Conservation (phyloP, 306 rosid species). For the Citrullus colocynthis region DNA sequence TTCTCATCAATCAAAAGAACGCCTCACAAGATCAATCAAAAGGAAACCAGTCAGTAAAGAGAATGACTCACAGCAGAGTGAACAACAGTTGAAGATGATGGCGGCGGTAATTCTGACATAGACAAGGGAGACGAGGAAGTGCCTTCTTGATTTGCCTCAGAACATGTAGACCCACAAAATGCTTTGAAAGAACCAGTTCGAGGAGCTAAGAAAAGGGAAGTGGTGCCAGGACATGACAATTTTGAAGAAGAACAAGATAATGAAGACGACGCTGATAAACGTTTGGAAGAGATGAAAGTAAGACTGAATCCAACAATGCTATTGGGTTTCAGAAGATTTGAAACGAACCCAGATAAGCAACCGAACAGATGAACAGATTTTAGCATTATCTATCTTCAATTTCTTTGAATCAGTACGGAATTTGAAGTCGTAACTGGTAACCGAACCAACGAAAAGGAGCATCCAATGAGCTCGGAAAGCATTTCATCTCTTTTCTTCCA, state of each 20-base stretch:
- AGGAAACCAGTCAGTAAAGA: not conserved
- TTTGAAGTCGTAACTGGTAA: not conserved
- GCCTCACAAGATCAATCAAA: not conserved
- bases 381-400: constrained; percentile 30
- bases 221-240: not conserved
- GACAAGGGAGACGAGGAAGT: constrained; percentile 25
- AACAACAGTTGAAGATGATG: constrained; percentile 20
- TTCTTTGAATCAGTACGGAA: not conserved
- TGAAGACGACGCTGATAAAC: constrained; percentile 11
- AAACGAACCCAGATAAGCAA: constrained; percentile 35
- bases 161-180: constrained; percentile 27
- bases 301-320: constrained; percentile 19
- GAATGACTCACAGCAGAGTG: constrained; percentile 32
- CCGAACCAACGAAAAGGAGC: not conserved
- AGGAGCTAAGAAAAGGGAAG: constrained; percentile 14
- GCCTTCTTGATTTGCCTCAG: constrained; percentile 25
- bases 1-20: not conserved
- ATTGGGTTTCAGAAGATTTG: constrained; percentile 32
- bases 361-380: constrained; percentile 43
- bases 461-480: not conserved
- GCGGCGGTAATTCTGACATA: not conserved
- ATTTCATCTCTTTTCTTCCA: not conserved
- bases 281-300: constrained; percentile 23
- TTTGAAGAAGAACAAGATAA: constrained; percentile 15
- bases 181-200: constrained; percentile 20